Conservation (phyloP, 2,329 filamentous ascomycete species). For the Trichophyton verrucosum region DNA sequence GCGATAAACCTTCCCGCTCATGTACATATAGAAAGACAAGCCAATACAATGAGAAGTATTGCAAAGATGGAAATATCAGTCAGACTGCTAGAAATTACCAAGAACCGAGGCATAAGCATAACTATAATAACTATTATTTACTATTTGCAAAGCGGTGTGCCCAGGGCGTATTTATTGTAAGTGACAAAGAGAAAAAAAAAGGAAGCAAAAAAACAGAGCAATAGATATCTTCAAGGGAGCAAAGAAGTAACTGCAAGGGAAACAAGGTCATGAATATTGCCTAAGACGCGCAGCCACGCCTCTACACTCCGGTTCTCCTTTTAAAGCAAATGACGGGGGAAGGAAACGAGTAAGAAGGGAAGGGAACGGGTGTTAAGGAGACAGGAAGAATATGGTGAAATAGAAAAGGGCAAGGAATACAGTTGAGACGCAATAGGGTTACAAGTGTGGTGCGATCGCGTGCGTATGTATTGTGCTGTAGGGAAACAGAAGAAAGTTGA, state of each 20-base stretch:
- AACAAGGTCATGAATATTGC: conserved; percentile 7
- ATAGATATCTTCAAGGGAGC: conserved; percentile 2
- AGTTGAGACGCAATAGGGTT: background rate
- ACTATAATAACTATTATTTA: conserved; percentile 1
- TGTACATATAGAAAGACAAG: background rate
- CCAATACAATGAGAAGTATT: background rate
- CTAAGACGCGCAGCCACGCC: conserved; percentile 12
- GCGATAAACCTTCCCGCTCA: background rate
- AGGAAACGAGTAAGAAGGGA: conserved; percentile 4
- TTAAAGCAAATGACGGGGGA: conserved; percentile 8
- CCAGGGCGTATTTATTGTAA: background rate
- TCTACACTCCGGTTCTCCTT: conserved; percentile 10
- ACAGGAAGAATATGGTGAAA: background rate
- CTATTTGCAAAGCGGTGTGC: background rate
- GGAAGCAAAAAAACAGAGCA: background rate
- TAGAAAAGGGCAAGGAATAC: background rate
- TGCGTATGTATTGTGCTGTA: background rate
- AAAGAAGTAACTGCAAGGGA: background rate
- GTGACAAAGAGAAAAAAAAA: background rate
- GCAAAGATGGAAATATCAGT: background rate
- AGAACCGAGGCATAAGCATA: background rate
- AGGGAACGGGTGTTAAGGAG: background rate
- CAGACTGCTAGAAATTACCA: background rate
- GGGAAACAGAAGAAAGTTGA: background rate
- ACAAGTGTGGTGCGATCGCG: background rate